These are phyloP conservation scores for Alnus rubra DNA, from an alignment of 306 rosid species.

Conservation along the genomic window DNA sequence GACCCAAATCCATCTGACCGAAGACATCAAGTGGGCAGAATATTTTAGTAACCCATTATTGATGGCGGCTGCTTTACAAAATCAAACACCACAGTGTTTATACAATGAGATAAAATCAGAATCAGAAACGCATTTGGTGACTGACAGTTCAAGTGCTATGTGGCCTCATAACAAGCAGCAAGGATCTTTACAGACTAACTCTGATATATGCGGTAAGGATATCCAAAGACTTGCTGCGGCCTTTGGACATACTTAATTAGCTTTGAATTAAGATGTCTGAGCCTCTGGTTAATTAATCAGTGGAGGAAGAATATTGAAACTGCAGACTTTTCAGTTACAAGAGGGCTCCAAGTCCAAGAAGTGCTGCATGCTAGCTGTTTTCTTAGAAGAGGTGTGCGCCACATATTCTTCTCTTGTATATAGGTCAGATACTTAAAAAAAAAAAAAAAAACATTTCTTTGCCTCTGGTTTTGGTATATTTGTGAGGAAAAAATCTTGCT, in stretches of 20 bases:
- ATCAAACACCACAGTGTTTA: conserved; percentile 30
- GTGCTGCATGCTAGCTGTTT: conserved; percentile 9
- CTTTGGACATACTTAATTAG: conserved; percentile 50
- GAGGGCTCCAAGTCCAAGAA: background rate
- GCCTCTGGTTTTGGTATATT: conserved; percentile 34
- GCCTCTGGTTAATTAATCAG: background rate
- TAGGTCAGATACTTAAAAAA: conserved; percentile 17
- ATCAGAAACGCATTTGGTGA: conserved; percentile 31
- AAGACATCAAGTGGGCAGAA: conserved; percentile 55
- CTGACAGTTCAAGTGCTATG: conserved; percentile 38
- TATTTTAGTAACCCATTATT: conserved; percentile 47
- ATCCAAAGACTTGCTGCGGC: conserved; percentile 46
- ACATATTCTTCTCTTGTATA: conserved; percentile 41
- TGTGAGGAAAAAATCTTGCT: conserved; percentile 40
- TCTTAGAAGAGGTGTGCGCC: conserved; percentile 38
- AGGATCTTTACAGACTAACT: conserved; percentile 24
- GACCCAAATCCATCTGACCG: conserved; percentile 38
- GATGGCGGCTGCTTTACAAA: conserved; percentile 42
- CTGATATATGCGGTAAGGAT: conserved; percentile 38
- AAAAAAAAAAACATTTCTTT: conserved; percentile 24
- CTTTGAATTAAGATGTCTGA: conserved; percentile 23
- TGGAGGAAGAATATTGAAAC: conserved; percentile 1
- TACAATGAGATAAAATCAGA: conserved; percentile 43
- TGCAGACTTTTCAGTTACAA: conserved; percentile 11
- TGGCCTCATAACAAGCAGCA: conserved; percentile 44